Evolutionary conservation across 257 asterid species (phyloP).

Genomic region (Orobanche coerulescens): DNA sequence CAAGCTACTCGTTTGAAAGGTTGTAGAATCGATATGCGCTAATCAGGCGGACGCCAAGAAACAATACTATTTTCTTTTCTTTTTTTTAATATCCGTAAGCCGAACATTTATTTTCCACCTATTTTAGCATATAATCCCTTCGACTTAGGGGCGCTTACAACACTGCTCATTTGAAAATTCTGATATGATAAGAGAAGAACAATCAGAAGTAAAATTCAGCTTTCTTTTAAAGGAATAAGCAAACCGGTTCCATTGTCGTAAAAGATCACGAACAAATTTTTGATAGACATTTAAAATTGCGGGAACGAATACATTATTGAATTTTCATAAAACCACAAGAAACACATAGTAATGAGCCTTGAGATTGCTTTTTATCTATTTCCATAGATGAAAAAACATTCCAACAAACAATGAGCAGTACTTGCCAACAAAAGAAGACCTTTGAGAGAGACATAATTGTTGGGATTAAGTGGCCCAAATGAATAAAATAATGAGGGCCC

Average conservation of each 20-base stretch:
- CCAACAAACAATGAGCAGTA: background rate
- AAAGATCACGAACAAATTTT: constrained; percentile 8
- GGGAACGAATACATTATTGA: too few relatives aligned
- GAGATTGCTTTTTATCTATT: background rate
- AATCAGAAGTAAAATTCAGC: constrained; percentile 8
- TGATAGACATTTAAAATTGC: background rate
- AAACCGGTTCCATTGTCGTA: background rate
- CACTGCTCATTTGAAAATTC: background rate
- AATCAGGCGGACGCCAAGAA: too few relatives aligned
- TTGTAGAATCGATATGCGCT: too few relatives aligned
- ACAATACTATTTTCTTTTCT: too few relatives aligned
- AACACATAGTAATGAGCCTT: background rate
- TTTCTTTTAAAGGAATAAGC: background rate
- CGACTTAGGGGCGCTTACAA: too few relatives aligned
- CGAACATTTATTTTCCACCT: too few relatives aligned
- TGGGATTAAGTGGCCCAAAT: too few relatives aligned
- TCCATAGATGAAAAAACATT: background rate
- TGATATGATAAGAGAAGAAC: background rate
- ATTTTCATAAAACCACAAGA: background rate
- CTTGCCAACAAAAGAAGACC: background rate
- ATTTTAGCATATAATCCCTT: too few relatives aligned
- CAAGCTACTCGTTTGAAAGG: background rate
- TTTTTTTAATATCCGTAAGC: too few relatives aligned
- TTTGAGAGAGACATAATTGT: background rate
- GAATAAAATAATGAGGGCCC: too few relatives aligned